These are phyloP conservation scores for Penicillium cosmopolitanum DNA, from an alignment of 495 filamentous ascomycete genomes.

Conservation along the genomic window DNA sequence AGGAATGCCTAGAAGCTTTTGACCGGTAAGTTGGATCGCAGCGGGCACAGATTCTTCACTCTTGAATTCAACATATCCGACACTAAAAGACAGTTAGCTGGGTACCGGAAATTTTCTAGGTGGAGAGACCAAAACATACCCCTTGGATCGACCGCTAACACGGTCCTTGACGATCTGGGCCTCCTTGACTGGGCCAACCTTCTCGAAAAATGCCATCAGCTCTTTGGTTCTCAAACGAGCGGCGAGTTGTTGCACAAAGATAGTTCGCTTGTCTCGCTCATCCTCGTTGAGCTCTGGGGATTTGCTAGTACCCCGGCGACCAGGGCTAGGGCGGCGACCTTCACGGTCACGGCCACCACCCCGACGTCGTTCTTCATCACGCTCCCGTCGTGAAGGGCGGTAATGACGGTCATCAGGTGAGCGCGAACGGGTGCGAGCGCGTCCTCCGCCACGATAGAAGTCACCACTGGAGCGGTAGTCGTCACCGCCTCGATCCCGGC, in stretches of 20 bases:
- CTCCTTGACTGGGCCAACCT: slow-evolving; percentile 93
- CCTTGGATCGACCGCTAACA: slow-evolving; percentile 95
- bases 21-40: slow-evolving; percentile 97
- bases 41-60: slow-evolving; percentile 89
- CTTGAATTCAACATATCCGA: slow-evolving; percentile 99
- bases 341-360: slow-evolving; percentile 62
- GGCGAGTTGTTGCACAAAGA: slow-evolving; percentile 98
- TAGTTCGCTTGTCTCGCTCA: slow-evolving; percentile 93
- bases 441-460: slow-evolving; percentile 73
- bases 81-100: slow-evolving; percentile 56
- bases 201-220: slow-evolving; percentile 93
- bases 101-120: slow-evolving; percentile 3
- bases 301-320: slow-evolving; percentile 53
- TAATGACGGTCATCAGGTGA: slow-evolving; percentile 79
- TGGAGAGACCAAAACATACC: slow-evolving; percentile 58
- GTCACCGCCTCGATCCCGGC: slow-evolving; percentile 73
- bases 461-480: slow-evolving; percentile 70
- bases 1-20: slow-evolving; percentile 97
- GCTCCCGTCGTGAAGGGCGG: slow-evolving; percentile 56
- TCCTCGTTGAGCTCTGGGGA: slow-evolving; percentile 80
- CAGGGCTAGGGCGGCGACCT: slow-evolving; percentile 56
- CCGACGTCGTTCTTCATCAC: slow-evolving; percentile 26
- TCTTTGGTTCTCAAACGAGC: slow-evolving; percentile 90
- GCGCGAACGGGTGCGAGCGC: slow-evolving; percentile 72
- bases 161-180: slow-evolving; percentile 99